These are phyloP conservation scores for Trichoderma oligosporum DNA, from an alignment of 2,329 filamentous ascomycete species.

Conservation along the genomic window DNA sequence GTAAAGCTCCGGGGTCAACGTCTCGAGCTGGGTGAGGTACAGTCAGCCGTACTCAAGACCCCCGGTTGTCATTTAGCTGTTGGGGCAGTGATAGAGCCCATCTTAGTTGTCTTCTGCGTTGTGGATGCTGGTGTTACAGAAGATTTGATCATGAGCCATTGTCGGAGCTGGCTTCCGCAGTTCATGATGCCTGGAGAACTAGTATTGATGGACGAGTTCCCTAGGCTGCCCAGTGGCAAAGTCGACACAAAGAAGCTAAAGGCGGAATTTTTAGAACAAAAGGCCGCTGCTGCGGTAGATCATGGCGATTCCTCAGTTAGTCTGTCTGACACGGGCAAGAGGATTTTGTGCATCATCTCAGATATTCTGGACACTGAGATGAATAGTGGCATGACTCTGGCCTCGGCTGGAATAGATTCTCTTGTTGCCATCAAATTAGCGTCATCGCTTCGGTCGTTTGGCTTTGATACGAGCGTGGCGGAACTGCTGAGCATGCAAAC, in stretches of 20 bases:
- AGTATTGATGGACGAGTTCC: conserved; percentile 60
- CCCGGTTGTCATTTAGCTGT: conserved; percentile 61
- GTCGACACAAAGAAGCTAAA: conserved; percentile 66
- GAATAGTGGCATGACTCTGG: conserved; percentile 41
- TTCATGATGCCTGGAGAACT: conserved; percentile 83
- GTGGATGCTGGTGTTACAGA: conserved; percentile 38
- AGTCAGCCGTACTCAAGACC: conserved; percentile 62
- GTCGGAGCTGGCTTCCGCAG: conserved; percentile 69
- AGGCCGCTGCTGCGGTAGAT: conserved; percentile 13
- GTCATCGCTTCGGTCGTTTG: conserved; percentile 56
- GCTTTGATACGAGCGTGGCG: conserved; percentile 54
- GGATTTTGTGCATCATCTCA: conserved; percentile 41
- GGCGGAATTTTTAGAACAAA: conserved; percentile 40
- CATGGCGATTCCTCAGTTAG: conserved; percentile 1
- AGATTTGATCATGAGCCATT: conserved; percentile 53
- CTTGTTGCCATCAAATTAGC: conserved; percentile 49
- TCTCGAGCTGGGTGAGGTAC: conserved; percentile 75
- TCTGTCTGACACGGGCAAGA: conserved; percentile 24
- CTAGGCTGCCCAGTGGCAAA: conserved; percentile 78
- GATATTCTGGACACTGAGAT: conserved; percentile 39
- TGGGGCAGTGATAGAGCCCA: conserved; percentile 63
- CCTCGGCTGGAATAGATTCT: conserved; percentile 62
- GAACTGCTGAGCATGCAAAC: conserved; percentile 58
- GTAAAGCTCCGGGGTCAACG: conserved; percentile 83
- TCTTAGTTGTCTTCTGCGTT: conserved; percentile 72